Evolutionary conservation across 225 moss, liverwort and hornwort species (phyloP).

Genomic region (Bryoerythrophyllum caledonicum): DNA sequence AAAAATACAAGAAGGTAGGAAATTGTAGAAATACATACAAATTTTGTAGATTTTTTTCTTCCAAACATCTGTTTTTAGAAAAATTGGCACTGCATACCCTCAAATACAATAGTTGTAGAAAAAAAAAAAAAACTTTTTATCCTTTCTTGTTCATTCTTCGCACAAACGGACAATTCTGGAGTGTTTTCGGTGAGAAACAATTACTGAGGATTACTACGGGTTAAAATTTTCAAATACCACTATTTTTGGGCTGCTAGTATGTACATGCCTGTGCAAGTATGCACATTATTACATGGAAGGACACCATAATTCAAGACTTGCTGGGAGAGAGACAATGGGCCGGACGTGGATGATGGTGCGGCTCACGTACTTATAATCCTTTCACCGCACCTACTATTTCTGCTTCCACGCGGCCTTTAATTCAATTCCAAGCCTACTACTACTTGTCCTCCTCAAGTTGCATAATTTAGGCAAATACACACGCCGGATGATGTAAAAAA

Average conservation of each 20-base stretch:
- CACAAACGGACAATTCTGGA: too few species aligned
- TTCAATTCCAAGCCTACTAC: neutral
- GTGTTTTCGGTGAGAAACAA: too few species aligned
- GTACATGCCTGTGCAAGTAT: neutral
- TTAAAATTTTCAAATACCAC: neutral
- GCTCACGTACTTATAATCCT: neutral
- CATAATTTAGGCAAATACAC: neutral
- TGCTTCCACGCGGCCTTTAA: neutral
- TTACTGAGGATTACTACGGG: too few species aligned
- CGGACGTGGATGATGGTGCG: slow-evolving; percentile 8
- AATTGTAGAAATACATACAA: too few species aligned
- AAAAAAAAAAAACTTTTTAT: too few species aligned
- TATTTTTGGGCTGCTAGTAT: neutral
- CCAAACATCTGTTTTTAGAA: too few species aligned
- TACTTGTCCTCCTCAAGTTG: neutral
- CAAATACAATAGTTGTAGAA: too few species aligned
- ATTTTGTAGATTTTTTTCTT: too few species aligned
- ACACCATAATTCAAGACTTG: slow-evolving; percentile 40
- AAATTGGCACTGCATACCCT: too few species aligned
- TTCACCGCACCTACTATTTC: slow-evolving; percentile 12
- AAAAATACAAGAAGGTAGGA: too few species aligned
- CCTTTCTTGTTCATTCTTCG: too few species aligned
- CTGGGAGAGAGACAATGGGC: slow-evolving; percentile 28
- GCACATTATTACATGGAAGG: slow-evolving; percentile 2
- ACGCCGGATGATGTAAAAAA: too few species aligned